Evolutionary conservation across 805 yeast genomes (phyloP).

Genomic region (Ogataea naganishii): DNA sequence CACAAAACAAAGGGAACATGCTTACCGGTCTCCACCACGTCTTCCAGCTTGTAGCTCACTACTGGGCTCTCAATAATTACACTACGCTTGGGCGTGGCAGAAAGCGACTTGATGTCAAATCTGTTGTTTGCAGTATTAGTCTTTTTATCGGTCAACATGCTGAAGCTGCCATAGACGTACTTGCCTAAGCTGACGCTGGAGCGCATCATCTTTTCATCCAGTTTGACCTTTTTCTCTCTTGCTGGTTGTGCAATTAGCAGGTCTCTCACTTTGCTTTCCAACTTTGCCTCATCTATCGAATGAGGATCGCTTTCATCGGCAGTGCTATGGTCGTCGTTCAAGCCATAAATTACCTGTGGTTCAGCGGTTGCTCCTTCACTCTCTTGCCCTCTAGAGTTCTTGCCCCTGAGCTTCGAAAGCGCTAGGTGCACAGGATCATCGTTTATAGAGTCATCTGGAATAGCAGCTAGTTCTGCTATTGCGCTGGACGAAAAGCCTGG

Average conservation of each 20-base stretch:
- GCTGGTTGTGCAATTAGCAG: conserved; percentile 17
- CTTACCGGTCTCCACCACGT: conserved; percentile 33
- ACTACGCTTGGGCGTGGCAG: conserved; percentile 18
- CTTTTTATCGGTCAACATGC: background rate
- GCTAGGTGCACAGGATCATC: conserved; percentile 72
- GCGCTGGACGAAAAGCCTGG: conserved; percentile 47
- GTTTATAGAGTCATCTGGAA: conserved; percentile 68
- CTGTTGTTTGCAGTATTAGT: conserved; percentile 6
- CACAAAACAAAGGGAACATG: conserved; percentile 82
- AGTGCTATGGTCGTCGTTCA: conserved; percentile 18
- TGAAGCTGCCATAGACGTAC: background rate
- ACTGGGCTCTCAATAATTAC: background rate
- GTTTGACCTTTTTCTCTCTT: conserved; percentile 3
- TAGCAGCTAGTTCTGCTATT: conserved; percentile 69
- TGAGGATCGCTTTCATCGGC: conserved; percentile 5
- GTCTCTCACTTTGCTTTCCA: conserved; percentile 25
- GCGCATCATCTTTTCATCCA: conserved; percentile 2
- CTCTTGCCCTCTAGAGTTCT: conserved; percentile 10
- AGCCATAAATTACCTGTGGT: conserved; percentile 12
- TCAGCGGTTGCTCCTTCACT: conserved; percentile 1
- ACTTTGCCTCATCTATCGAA: conserved; percentile 19
- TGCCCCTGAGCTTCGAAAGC: conserved; percentile 72
- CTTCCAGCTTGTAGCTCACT: conserved; percentile 20
- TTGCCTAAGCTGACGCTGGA: background rate
- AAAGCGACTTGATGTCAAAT: conserved; percentile 20